These are phyloP conservation scores for Neoscytalidium dimidiatum DNA, from an alignment of 2,329 filamentous ascomycete genomes.

Conservation along the genomic window DNA sequence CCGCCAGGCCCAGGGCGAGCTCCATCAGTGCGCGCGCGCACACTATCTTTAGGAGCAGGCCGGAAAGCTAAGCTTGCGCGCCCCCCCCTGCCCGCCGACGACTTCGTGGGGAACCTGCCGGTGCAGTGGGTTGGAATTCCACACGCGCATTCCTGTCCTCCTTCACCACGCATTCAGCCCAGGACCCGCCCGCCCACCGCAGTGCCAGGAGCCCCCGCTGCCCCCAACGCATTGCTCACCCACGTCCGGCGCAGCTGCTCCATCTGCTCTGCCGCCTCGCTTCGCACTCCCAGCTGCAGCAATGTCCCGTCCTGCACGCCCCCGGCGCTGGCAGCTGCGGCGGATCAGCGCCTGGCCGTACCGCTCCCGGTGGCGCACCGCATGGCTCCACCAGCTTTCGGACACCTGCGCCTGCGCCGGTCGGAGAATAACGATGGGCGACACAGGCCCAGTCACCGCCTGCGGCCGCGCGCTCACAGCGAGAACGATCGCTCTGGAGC, in stretches of 20 bases:
- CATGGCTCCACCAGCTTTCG: slow-evolving; percentile 6
- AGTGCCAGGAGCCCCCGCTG: neutral
- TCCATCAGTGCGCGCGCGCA: slow-evolving; percentile 1
- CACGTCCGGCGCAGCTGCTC: neutral
- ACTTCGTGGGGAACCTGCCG: neutral
- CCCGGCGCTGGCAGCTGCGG: neutral
- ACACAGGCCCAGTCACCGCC: neutral
- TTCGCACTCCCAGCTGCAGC: neutral
- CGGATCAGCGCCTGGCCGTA: slow-evolving; percentile 15
- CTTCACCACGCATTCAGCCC: neutral
- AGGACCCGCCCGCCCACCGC: neutral
- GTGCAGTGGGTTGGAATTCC: neutral
- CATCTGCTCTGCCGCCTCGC: neutral
- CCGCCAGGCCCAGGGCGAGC: neutral
- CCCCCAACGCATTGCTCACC: neutral
- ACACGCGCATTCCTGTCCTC: neutral
- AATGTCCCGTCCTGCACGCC: neutral
- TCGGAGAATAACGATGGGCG: slow-evolving; percentile 1
- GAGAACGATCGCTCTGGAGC: neutral
- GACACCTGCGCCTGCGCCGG: neutral
- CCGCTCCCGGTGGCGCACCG: slow-evolving; percentile 12
- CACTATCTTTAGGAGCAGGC: slow-evolving; percentile 12
- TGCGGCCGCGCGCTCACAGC: neutral
- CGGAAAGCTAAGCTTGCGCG: neutral
- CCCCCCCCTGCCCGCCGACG: neutral